Base-by-base conservation (phyloP, 306 rosid species). In the Cicer yamashitae region DNA sequence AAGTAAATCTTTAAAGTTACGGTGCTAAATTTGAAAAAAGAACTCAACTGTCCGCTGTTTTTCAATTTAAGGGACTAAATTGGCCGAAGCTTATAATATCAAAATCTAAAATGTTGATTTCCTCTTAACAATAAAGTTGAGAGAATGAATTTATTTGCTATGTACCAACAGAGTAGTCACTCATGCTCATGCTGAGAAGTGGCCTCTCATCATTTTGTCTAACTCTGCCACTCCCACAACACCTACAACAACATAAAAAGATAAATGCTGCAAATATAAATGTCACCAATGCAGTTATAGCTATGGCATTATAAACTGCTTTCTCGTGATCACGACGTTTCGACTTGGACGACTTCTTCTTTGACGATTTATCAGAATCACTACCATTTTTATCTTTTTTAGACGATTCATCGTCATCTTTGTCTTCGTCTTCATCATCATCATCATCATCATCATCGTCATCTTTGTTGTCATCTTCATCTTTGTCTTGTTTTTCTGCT, bases 181-280 rank as follows among this genome's bases (percentile, higher is more conserved):
- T 80, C 79, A 73, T 51, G 86, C 91, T 92, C 88, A 87, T 46
- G 88, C 89, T 86, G 70, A 94, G 96, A 58, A 94, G 92, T 39
- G 99, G 98, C 77, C 90, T 92, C 75, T 92, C 93, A 81, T 94
- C 99, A 67, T 73, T 92, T 79, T 77, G 84, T 13, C 83, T 41
- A 51, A 10, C 81, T 80, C 43, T 70, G 18, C 86, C 81, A 17
- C 34, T 67, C 80, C 88, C 67, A 78, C 86, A 86, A 63, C 52
- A 54, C 74, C 79, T 77, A 76, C 65, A 45, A 84, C 73, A 92
- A 79, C 89, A 90, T 14, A 87, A 45, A 71, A 90, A 88, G 77
- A 88, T 45, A 77, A 87, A 40, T 25, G 84, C 83, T 71, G 85
- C 96, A 86, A 80, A 67, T 46, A 84, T 10, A 84, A 90, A 75